Evolutionary conservation across 306 rosid species (phyloP), one percentile per base, ranked within the genome.

Genomic region (Ammopiptanthus mongolicus): DNA sequence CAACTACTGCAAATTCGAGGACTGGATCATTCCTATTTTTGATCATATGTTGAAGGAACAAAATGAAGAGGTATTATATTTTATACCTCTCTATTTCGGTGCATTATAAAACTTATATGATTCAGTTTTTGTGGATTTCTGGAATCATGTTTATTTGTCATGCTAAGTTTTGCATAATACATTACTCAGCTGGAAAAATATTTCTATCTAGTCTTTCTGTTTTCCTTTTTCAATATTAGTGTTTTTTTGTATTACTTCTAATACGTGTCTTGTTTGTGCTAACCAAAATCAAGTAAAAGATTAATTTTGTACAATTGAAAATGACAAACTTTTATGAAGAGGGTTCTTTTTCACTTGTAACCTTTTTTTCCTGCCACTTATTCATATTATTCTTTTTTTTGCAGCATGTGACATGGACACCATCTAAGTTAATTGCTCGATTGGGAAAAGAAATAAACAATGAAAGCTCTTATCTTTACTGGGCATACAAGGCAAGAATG

Each of bases 1-100:
- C 28, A 92, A 95, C 76, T 92, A 95, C 71, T 88, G 98, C 88
- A 90, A 88, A 78, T 95, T 95, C 13, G 97, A 95, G 87, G 99
- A 95, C 78, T 95, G 99, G 97, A 87, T 92, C 75, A 82, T 92
- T 78, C 97, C 99, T 31, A 86, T 95, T 73, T 90, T 92, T 58
- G 90, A 95, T 80, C 96, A 86, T 78, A 92, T 95, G 99, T 76
- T 95, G 91, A 84, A 65, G 77, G 97, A 95, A 66, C 99, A 95
- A 74, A 76, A 13, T 13, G 71, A 84, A 28, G 92, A 87, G 91
- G 97, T 89, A 87, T 48, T 69, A 11, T 21, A 74, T 46, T 78
- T 42, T 28, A 7, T 42, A 21, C 47, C 52, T 56, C 29, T 69
- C 33, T 11, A 11, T 74, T 47, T 53, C 3, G 12, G 7, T 44